Evolutionary conservation across 176 grass and related monocot species (phyloP).

Genomic region (Puccinellia tenuiflora): DNA sequence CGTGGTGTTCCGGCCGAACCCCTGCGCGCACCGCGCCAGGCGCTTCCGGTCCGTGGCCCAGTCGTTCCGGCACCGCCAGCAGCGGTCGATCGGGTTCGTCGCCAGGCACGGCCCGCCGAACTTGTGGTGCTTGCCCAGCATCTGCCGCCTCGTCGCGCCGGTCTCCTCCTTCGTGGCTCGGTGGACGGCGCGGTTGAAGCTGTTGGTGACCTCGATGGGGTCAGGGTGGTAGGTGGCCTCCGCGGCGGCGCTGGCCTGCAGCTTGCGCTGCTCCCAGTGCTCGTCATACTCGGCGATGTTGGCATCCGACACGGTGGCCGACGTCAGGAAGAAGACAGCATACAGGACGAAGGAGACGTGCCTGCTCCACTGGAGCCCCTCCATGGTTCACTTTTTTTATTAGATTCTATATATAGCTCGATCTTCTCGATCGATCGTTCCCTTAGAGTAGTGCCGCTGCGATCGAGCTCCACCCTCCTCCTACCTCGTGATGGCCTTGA

Average conservation of each 20-base stretch:
- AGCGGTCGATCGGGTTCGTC: conserved; percentile 93
- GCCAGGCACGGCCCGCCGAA: conserved; percentile 36
- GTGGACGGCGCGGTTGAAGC: conserved; percentile 48
- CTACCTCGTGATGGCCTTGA: conserved; percentile 25
- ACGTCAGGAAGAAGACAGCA: conserved; percentile 32
- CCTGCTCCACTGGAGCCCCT: conserved; percentile 31
- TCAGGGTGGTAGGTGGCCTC: conserved; percentile 41
- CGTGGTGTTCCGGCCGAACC: conserved; percentile 59
- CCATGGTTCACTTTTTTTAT: conserved; percentile 19
- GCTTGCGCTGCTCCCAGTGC: conserved; percentile 51
- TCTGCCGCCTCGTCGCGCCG: conserved; percentile 21
- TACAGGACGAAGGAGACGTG: conserved; percentile 24
- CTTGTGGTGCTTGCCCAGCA: conserved; percentile 34
- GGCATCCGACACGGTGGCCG: conserved; percentile 26
- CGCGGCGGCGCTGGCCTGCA: conserved; percentile 12
- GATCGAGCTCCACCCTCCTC: conserved; percentile 30
- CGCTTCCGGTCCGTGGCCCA: conserved; percentile 65
- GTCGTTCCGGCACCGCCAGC: conserved; percentile 74
- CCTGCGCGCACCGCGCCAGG: conserved; percentile 63
- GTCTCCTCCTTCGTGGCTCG: conserved; percentile 17
- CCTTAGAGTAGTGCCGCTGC: not conserved
- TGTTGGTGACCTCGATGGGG: conserved; percentile 28
- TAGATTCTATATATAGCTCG: not conserved
- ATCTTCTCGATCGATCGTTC: not conserved
- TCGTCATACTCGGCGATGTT: conserved; percentile 38